phyloP scores from a whole-genome alignment of 768 basidiomycete species.

The Tulasnella sp. region DNA sequence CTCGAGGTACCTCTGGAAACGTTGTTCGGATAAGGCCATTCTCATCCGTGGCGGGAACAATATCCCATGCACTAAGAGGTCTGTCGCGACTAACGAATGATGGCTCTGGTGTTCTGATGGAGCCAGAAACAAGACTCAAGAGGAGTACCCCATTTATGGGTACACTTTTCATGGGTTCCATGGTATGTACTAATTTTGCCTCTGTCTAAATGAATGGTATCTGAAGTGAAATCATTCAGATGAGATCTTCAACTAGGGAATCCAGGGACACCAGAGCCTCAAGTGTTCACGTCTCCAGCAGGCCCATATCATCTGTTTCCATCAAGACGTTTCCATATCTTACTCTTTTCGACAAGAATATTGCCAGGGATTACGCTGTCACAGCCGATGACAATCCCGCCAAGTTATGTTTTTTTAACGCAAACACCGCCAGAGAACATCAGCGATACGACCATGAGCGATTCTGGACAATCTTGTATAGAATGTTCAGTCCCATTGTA shows the following conservation, averaged over 20 bases:
- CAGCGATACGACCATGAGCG: constrained; percentile 60
- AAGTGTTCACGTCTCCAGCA: constrained; percentile 5
- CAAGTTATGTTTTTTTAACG: constrained; percentile 47
- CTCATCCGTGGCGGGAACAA: constrained; percentile 10
- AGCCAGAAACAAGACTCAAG: constrained; percentile 7
- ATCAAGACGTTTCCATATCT: constrained; percentile 30
- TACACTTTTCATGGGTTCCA: constrained; percentile 13
- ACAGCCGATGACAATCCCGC: constrained; percentile 29
- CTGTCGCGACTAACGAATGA: constrained; percentile 13
- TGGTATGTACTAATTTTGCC: background rate
- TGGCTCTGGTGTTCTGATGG: constrained; percentile 6
- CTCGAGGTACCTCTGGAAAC: constrained; percentile 11
- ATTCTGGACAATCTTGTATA: constrained; percentile 43
- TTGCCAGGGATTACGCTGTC: constrained; percentile 53
- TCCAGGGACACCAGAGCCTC: constrained; percentile 7
- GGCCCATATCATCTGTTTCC: constrained; percentile 8
- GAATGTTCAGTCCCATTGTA: constrained; percentile 19
- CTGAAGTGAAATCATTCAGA: constrained; percentile 4
- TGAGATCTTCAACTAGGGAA: constrained; percentile 15
- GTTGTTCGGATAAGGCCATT: constrained; percentile 1
- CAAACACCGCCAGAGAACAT: constrained; percentile 40
- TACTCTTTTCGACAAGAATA: constrained; percentile 38
- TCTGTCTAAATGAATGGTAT: too few relatives aligned
- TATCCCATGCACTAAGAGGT: constrained; percentile 15
- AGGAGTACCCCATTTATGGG: constrained; percentile 5